Conservation (phyloP, 2,329 filamentous ascomycete genomes). For the Sclerotinia glacialis region DNA sequence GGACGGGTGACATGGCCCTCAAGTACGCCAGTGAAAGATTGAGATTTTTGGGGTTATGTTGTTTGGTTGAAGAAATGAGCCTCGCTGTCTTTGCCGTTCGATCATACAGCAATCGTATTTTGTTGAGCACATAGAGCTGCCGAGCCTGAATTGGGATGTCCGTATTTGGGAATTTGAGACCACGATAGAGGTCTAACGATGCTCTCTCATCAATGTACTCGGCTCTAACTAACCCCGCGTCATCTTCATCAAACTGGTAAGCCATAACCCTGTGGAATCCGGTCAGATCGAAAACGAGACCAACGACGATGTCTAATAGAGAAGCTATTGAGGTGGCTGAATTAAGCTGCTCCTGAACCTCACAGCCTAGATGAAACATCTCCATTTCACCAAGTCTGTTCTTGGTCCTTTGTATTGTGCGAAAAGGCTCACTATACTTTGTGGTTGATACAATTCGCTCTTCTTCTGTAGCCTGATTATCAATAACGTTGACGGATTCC, state of each 20-base stretch:
- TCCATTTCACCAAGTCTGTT: constrained; percentile 65
- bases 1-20: constrained; percentile 86
- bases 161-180: constrained; percentile 81
- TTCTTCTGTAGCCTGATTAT: constrained; percentile 68
- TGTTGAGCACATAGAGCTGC: constrained; percentile 84
- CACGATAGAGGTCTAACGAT: constrained; percentile 81
- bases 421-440: constrained; percentile 69
- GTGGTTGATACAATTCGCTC: constrained; percentile 74
- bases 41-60: constrained; percentile 70
- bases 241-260: constrained; percentile 80
- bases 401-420: constrained; percentile 42
- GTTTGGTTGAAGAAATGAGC: constrained; percentile 71
- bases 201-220: constrained; percentile 81
- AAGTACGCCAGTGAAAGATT: constrained; percentile 72
- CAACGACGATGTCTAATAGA: constrained; percentile 78
- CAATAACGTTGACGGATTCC: constrained; percentile 68
- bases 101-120: constrained; percentile 83
- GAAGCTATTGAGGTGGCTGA: constrained; percentile 66
- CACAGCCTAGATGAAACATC: constrained; percentile 87
- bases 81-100: constrained; percentile 75
- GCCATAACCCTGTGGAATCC: constrained; percentile 92
- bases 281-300: constrained; percentile 83
- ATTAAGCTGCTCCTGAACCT: constrained; percentile 83
- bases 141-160: constrained; percentile 85
- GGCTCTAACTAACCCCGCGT: constrained; percentile 83